Conservation (phyloP, 306 rosid species). For the Glycine soja region DNA sequence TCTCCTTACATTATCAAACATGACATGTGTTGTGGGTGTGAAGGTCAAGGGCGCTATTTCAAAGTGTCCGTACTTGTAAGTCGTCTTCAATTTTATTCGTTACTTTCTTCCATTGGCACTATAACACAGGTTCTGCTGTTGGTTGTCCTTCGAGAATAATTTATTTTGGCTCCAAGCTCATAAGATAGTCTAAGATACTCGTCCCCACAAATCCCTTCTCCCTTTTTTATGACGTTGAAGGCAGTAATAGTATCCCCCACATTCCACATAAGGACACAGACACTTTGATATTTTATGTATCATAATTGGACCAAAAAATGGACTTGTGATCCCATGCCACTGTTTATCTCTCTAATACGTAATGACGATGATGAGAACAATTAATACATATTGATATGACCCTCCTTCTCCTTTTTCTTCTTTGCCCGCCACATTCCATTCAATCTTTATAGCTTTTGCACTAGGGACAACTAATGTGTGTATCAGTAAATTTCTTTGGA, state of each 20-base stretch:
- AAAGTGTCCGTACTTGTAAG: constrained; percentile 22
- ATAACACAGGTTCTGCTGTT: constrained; percentile 19
- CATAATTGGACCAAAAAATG: constrained; percentile 51
- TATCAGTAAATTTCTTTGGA: background rate
- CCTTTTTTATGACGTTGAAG: constrained; percentile 58
- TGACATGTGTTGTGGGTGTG: too few species aligned
- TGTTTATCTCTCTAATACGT: background rate
- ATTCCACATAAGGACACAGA: constrained; percentile 27
- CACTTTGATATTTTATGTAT: constrained; percentile 22
- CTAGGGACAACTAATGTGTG: background rate
- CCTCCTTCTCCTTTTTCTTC: background rate
- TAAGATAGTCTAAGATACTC: constrained; percentile 40
- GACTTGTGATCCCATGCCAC: constrained; percentile 24
- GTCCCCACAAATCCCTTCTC: constrained; percentile 72
- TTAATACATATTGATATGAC: background rate
- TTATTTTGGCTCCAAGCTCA: constrained; percentile 42
- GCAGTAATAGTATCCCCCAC: constrained; percentile 32
- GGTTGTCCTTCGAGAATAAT: constrained; percentile 38
- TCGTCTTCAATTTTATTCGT: constrained; percentile 30
- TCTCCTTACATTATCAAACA: too few species aligned
- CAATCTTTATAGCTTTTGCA: background rate
- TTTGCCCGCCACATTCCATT: constrained; percentile 20
- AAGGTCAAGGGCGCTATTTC: too few species aligned
- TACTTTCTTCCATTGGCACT: constrained; percentile 40
- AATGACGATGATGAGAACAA: constrained; percentile 16